Evolutionary conservation across 202 grass and related monocot species (phyloP).

Genomic region (Sporobolus alterniflorus): DNA sequence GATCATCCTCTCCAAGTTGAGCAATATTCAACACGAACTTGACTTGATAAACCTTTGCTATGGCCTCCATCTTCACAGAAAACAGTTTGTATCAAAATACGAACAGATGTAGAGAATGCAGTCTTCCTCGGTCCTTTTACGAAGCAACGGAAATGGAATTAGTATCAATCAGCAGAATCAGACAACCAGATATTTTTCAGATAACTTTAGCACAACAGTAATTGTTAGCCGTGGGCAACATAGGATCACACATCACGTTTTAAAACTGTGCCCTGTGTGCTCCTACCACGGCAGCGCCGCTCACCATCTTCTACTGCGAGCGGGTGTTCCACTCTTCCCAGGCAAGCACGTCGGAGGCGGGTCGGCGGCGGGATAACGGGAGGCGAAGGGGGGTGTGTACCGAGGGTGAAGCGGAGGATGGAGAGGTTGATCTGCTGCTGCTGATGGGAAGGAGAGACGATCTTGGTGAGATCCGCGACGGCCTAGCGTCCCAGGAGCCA

Average conservation of each 20-base stretch:
- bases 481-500: constrained; percentile 75
- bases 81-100: constrained; percentile 8
- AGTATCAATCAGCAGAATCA: background rate
- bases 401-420: constrained; percentile 96
- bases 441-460: constrained; percentile 56
- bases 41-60: constrained; percentile 58
- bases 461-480: constrained; percentile 82
- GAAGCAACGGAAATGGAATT: background rate
- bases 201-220: too few species aligned
- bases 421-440: constrained; percentile 80
- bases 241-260: too few species aligned
- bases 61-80: constrained; percentile 67
- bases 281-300: too few species aligned
- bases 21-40: constrained; percentile 78
- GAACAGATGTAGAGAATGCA: constrained; percentile 1
- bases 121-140: background rate
- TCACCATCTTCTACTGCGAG: too few species aligned
- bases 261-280: too few species aligned
- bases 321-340: too few species aligned
- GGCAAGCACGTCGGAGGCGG: too few species aligned
- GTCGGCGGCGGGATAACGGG: background rate
- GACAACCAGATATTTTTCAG: background rate
- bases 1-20: constrained; percentile 54
- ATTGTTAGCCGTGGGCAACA: too few species aligned
- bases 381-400: constrained; percentile 16